Evolutionary conservation across 345 rosid species (phyloP), one percentile per base, ranked within the genome.

Genomic region (Combretum micranthum): DNA sequence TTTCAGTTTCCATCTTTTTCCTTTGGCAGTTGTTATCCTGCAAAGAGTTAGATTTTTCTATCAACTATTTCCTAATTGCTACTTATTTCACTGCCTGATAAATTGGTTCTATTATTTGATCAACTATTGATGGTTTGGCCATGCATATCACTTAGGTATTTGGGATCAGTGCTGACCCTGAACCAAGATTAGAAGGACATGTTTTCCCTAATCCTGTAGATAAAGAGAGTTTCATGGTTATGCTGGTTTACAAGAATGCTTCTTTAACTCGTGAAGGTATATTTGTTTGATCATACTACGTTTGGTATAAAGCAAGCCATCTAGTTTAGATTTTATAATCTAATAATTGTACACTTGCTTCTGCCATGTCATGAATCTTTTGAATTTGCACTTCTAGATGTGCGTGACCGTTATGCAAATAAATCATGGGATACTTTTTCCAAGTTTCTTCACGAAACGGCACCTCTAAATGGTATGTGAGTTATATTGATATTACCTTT

Each of bases 221-320:
- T 67, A 78, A 80, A n/a, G 75, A 87, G 57, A 83, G 96, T 66
- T 93, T 89, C 75, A 89, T 89, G 97, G 85, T 89, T 57, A 89
- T 93, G 97, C 66, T 93, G 71, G 70, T 66, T 45, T 89, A 86
- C 83, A 85, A 87, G 75, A 88, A 90, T 68, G 96, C 82, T n/a
- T 90, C 99, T 66, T 77, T 89, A 57, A 79, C 88, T 44, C 93
- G 91, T 52, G 99, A 93, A 87, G 97, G 97, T 89, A 66, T 8
- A 20, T 17, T 47, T 15, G 37, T 25, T 20, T 12, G 18, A 23
- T 42, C 52, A 32, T 32, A 11, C 39, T 32, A 32, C 9, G 39
- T 32, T 25, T 32, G 9, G 3, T 7, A 20, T 50, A 50, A 13
- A 49, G 19, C 17, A n/a, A 13, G 21, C 26, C 15, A 12, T 50